Evolutionary conservation across 129 eudicot species (phyloP).

Genomic region (Ambrosia trifida): DNA sequence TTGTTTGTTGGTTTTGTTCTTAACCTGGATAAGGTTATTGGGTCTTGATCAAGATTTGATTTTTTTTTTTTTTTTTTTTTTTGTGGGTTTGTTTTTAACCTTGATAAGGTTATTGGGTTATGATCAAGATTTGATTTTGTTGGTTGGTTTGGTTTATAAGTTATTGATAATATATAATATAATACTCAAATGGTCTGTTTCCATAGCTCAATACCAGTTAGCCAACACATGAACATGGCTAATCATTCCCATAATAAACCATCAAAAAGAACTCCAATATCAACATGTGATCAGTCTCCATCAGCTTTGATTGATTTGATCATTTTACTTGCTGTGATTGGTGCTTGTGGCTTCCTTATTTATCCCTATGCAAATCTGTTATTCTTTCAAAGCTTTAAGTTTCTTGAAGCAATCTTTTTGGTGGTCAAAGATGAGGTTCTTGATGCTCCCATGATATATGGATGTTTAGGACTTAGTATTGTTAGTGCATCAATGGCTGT

Average conservation of each 20-base stretch:
- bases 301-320: slow-evolving; percentile 69
- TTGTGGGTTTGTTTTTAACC: slow-evolving; percentile 34
- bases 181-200: slow-evolving; percentile 67
- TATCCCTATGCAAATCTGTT: slow-evolving; percentile 50
- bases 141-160: slow-evolving; percentile 34
- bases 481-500: slow-evolving; percentile 44
- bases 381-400: slow-evolving; percentile 26
- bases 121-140: slow-evolving; percentile 18
- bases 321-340: slow-evolving; percentile 64
- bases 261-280: slow-evolving; percentile 25
- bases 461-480: slow-evolving; percentile 51
- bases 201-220: slow-evolving; percentile 56
- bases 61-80: neutral
- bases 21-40: slow-evolving; percentile 18
- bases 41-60: slow-evolving; percentile 31
- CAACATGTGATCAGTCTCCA: slow-evolving; percentile 61
- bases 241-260: slow-evolving; percentile 15
- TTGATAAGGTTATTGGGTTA: slow-evolving; percentile 34
- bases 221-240: slow-evolving; percentile 64
- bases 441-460: slow-evolving; percentile 60
- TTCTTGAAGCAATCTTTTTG: slow-evolving; percentile 26
- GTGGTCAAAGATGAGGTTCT: slow-evolving; percentile 48
- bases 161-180: neutral
- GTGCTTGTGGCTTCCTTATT: slow-evolving; percentile 63
- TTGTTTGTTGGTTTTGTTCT: slow-evolving; percentile 34